Evolutionary conservation across 2,329 filamentous ascomycete genomes (phyloP).

Genomic region (Ophiostoma angusticollis): DNA sequence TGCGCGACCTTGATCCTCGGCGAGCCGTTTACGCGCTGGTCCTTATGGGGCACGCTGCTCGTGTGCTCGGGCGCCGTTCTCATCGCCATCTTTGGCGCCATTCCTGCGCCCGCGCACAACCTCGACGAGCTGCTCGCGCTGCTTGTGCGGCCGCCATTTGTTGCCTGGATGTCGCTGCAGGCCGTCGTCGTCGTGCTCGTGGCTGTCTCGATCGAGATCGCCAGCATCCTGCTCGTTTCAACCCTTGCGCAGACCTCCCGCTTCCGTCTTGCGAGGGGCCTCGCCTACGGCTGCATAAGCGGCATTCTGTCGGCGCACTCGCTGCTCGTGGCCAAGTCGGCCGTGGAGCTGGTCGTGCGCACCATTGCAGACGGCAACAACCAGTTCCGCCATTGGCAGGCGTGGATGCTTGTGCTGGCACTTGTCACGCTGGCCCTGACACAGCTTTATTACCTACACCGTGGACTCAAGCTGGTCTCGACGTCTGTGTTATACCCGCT

Average conservation of each 20-base stretch:
- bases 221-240: conserved; percentile 29
- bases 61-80: conserved; percentile 80
- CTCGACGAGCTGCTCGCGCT: conserved; percentile 69
- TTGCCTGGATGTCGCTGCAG: conserved; percentile 81
- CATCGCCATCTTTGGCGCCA: conserved; percentile 87
- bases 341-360: conserved; percentile 80
- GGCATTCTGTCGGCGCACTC: conserved; percentile 91
- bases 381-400: conserved; percentile 90
- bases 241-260: conserved; percentile 42
- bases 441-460: conserved; percentile 90
- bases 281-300: conserved; percentile 80
- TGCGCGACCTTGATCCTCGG: conserved; percentile 86
- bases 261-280: conserved; percentile 54
- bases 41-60: conserved; percentile 76
- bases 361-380: conserved; percentile 79
- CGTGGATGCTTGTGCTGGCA: conserved; percentile 77
- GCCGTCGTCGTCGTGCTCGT: conserved; percentile 58
- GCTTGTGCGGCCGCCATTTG: conserved; percentile 59
- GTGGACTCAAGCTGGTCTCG: conserved; percentile 85
- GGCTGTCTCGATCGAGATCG: conserved; percentile 47
- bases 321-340: conserved; percentile 86
- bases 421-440: conserved; percentile 72
- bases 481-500: conserved; percentile 93
- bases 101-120: conserved; percentile 83
- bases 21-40: conserved; percentile 89